These are phyloP conservation scores for Heliosperma pusillum DNA, from an alignment of 148 eudicot genomes.

Conservation along the genomic window DNA sequence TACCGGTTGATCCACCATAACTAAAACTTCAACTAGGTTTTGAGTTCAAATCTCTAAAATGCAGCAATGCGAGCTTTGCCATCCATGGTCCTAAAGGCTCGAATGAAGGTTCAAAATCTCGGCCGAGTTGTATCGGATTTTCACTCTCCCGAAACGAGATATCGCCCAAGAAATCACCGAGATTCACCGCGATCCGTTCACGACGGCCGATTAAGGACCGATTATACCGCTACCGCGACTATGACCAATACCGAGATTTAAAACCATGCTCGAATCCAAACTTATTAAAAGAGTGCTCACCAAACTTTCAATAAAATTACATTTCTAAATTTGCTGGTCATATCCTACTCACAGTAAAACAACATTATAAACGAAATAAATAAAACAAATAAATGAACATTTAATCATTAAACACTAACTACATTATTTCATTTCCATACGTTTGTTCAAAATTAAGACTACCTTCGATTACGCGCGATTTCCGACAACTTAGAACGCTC, in stretches of 20 bases:
- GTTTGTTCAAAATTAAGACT: not conserved
- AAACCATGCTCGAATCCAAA: not conserved
- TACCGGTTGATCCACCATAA: too few species aligned
- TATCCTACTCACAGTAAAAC: not conserved
- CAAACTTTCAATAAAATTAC: not conserved
- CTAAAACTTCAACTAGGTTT: too few species aligned
- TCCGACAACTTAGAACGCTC: conserved; percentile 43
- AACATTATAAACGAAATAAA: too few species aligned
- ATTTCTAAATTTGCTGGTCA: not conserved
- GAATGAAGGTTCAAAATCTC: too few species aligned
- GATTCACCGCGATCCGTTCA: too few species aligned
- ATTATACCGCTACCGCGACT: too few species aligned
- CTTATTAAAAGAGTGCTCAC: not conserved
- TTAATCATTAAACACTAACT: not conserved
- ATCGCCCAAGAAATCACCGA: too few species aligned
- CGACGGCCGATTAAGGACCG: too few species aligned
- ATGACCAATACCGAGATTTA: too few species aligned
- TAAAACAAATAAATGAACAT: not conserved
- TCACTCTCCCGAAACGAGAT: too few species aligned
- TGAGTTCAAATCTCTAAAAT: too few species aligned
- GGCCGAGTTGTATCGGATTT: too few species aligned
- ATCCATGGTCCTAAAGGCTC: not conserved
- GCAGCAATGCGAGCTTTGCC: not conserved
- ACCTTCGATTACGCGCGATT: conserved; percentile 68
- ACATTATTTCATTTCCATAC: not conserved